phyloP scores from a whole-genome alignment of 2,329 filamentous ascomycete genomes.

The Grosmannia huntii region DNA sequence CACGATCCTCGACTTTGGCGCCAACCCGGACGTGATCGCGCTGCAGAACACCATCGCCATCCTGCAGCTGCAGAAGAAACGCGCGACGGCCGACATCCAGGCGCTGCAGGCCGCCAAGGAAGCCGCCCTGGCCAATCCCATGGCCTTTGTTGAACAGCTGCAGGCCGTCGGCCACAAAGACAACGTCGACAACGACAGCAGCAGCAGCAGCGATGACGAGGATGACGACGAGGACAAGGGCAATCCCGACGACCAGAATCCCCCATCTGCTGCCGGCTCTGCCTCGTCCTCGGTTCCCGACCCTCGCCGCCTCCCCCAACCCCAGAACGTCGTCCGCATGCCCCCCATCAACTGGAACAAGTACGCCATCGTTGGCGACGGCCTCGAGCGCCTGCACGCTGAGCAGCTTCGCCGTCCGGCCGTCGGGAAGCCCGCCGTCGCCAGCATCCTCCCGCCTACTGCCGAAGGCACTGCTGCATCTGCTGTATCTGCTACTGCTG shows the following conservation, averaged over 20 bases:
- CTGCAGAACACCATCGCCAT: conserved; percentile 75
- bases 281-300: background rate
- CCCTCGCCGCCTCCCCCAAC: conserved; percentile 46
- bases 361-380: conserved; percentile 78
- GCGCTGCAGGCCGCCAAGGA: conserved; percentile 56
- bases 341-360: conserved; percentile 91
- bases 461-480: background rate
- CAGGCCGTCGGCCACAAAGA: conserved; percentile 17
- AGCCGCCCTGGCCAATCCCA: conserved; percentile 57
- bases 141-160: conserved; percentile 59
- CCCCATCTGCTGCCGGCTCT: background rate
- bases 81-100: conserved; percentile 63
- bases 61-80: conserved; percentile 72
- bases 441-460: conserved; percentile 1
- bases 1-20: conserved; percentile 42
- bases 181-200: conserved; percentile 18
- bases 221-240: conserved; percentile 19
- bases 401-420: conserved; percentile 60
- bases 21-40: conserved; percentile 78
- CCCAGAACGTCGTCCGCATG: conserved; percentile 73
- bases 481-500: background rate
- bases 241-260: conserved; percentile 12
- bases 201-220: conserved; percentile 16
- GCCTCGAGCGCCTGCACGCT: conserved; percentile 71
- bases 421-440: conserved; percentile 36